Evolutionary conservation across 169 alveolate genomes (phyloP).

Genomic region (Eimeria acervulina): DNA sequence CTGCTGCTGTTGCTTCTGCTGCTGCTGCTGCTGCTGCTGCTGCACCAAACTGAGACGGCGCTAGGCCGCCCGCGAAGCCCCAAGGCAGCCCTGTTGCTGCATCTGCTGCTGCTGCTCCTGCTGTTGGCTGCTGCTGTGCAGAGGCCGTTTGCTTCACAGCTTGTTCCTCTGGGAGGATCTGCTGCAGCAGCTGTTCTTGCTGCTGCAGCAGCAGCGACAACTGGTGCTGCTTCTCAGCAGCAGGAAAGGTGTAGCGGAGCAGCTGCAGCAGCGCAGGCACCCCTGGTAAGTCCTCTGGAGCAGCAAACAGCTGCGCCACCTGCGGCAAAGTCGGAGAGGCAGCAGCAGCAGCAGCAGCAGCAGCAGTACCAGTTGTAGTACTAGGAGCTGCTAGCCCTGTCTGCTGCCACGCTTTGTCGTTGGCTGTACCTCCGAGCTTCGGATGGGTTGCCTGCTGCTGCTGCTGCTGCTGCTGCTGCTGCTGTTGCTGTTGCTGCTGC

Average conservation of each 20-base stretch:
- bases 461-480: slow-evolving; percentile 24
- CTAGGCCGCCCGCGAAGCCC: background rate
- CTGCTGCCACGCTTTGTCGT: no score
- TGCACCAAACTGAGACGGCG: background rate
- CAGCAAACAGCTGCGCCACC: slow-evolving; percentile 44
- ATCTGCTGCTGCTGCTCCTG: background rate
- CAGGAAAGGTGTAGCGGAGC: slow-evolving; percentile 36
- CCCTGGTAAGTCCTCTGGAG: slow-evolving; percentile 6
- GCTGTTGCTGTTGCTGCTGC: slow-evolving; percentile 10
- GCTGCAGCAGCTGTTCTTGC: slow-evolving; percentile 66
- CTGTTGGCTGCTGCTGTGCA: background rate
- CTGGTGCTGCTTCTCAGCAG: slow-evolving; percentile 56
- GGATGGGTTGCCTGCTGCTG: background rate
- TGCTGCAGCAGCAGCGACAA: slow-evolving; percentile 53
- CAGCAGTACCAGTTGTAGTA: background rate
- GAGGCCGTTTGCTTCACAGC: background rate
- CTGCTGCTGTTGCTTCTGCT: slow-evolving; percentile 12
- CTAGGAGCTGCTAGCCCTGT: background rate
- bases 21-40: slow-evolving; percentile 48
- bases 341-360: background rate
- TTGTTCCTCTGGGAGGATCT: background rate
- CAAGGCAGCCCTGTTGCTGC: background rate
- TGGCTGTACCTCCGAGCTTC: background rate
- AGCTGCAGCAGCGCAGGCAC: slow-evolving; percentile 59
- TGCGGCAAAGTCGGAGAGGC: background rate